These are phyloP conservation scores for Colletotrichum sp. DNA, from an alignment of 2,329 filamentous ascomycete species.

Conservation along the genomic window DNA sequence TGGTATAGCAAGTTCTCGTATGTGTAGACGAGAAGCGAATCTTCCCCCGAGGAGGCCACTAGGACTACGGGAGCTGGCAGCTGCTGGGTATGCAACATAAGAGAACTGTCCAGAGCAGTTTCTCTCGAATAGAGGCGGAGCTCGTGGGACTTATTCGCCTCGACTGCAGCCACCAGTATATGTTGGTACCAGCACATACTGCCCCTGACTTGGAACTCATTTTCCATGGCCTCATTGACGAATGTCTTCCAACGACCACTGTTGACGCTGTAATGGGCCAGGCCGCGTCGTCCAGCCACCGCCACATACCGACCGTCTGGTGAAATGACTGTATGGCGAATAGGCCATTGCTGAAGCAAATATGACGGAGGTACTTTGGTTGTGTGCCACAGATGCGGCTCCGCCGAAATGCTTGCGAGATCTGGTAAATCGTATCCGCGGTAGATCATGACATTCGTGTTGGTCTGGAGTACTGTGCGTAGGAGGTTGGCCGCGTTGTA, in stretches of 20 bases:
- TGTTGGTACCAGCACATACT: conserved; percentile 99
- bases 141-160: conserved; percentile 81
- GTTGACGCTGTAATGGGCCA: conserved; percentile 94
- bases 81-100: conserved; percentile 76
- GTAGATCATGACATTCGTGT: conserved; percentile 88
- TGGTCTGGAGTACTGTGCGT: conserved; percentile 86
- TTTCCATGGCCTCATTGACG: conserved; percentile 78
- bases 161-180: conserved; percentile 91
- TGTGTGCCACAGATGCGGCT: conserved; percentile 94
- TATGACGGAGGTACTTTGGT: conserved; percentile 85
- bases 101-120: conserved; percentile 72
- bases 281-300: conserved; percentile 88
- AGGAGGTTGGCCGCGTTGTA: conserved; percentile 92
- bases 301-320: conserved; percentile 93
- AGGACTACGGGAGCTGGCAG: conserved; percentile 88
- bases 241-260: conserved; percentile 98
- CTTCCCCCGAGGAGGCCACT: conserved; percentile 86
- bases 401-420: conserved; percentile 87
- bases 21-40: conserved; percentile 95
- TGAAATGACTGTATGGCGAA: conserved; percentile 85
- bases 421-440: conserved; percentile 91
- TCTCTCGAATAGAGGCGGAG: conserved; percentile 94
- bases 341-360: conserved; percentile 91
- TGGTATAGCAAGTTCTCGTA: conserved; percentile 96
- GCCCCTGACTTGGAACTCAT: conserved; percentile 89